Evolutionary conservation across 106 monocot genomes (phyloP).

Genomic region (Ottelia alismoides): DNA sequence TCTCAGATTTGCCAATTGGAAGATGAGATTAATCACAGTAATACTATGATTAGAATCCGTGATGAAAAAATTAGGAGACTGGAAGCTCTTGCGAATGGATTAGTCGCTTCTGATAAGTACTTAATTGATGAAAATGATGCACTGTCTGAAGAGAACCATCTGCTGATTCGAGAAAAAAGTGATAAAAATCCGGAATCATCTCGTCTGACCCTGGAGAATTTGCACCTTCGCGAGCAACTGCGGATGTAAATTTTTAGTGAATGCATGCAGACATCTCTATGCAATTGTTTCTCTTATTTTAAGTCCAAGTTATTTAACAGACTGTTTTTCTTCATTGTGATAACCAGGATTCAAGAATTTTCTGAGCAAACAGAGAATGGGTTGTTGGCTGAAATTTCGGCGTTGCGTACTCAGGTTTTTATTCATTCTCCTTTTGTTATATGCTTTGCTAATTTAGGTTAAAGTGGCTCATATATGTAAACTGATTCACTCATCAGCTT

Average conservation of each 20-base stretch:
- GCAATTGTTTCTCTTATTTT: too few species aligned
- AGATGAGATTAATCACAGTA: constrained; percentile 26
- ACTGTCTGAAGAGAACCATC: constrained; percentile 35
- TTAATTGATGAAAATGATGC: constrained; percentile 45
- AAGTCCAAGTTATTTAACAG: too few species aligned
- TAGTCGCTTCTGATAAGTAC: constrained; percentile 38
- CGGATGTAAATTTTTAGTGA: constrained; percentile 26
- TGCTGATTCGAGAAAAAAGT: constrained; percentile 24
- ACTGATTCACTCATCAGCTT: too few species aligned
- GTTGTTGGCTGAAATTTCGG: constrained; percentile 33
- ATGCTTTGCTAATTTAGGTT: too few species aligned
- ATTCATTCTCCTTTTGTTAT: too few species aligned
- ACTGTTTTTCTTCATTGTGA: too few species aligned
- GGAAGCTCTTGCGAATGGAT: constrained; percentile 38
- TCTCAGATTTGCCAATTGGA: constrained; percentile 40
- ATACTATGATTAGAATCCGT: constrained; percentile 21
- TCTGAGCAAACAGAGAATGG: constrained; percentile 39
- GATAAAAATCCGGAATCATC: constrained; percentile 39
- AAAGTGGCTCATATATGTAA: too few species aligned
- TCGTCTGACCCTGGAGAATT: constrained; percentile 48
- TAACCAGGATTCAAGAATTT: constrained; percentile 35
- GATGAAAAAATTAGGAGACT: constrained; percentile 42
- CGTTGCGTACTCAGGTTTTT: constrained; percentile 44
- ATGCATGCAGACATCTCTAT: too few species aligned
- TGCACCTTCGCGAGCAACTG: constrained; percentile 35